Percentiles rank a stretch among this genome's conserved stretches.
Evolutionary conservation across 306 rosid genomes (phyloP).

Genomic region (Cucumis cinereus): DNA sequence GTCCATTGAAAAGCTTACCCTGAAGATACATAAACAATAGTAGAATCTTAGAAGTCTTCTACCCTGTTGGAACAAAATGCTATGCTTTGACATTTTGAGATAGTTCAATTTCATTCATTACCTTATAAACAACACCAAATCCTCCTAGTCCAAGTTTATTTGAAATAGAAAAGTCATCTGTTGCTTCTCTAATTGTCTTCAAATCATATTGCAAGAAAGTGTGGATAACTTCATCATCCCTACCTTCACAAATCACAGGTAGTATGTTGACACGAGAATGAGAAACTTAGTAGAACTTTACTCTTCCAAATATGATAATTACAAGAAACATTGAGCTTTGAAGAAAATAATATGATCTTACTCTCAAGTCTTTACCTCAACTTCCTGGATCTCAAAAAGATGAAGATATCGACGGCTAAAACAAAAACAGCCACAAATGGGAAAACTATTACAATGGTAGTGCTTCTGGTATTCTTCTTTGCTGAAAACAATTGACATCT

Average conservation of each 20-base stretch:
- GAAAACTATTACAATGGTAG: background rate
- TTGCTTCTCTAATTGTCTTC: background rate
- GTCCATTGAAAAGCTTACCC: slow-evolving; percentile 1
- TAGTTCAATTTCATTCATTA: background rate
- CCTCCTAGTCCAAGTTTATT: slow-evolving; percentile 15
- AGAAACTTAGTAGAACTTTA: background rate
- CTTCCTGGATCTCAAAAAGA: background rate
- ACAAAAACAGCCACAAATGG: background rate
- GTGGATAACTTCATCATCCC: background rate
- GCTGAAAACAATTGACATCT: background rate
- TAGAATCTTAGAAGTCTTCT: background rate
- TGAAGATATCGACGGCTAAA: background rate
- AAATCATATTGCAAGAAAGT: slow-evolving; percentile 7
- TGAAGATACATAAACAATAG: background rate
- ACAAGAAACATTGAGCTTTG: background rate
- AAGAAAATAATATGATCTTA: slow-evolving; percentile 2
- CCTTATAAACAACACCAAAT: slow-evolving; percentile 12
- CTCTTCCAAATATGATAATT: background rate
- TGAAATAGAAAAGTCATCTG: slow-evolving; percentile 3
- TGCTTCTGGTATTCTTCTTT: background rate
- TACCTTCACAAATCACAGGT: background rate
- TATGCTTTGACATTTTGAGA: background rate
- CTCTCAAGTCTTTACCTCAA: background rate
- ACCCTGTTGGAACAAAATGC: background rate
- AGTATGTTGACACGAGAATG: background rate